Percentiles rank a stretch among this genome's conserved stretches.
phyloP scores from a whole-genome alignment of 2,329 filamentous ascomycete genomes.

The Coniochaeta pulveracea region DNA sequence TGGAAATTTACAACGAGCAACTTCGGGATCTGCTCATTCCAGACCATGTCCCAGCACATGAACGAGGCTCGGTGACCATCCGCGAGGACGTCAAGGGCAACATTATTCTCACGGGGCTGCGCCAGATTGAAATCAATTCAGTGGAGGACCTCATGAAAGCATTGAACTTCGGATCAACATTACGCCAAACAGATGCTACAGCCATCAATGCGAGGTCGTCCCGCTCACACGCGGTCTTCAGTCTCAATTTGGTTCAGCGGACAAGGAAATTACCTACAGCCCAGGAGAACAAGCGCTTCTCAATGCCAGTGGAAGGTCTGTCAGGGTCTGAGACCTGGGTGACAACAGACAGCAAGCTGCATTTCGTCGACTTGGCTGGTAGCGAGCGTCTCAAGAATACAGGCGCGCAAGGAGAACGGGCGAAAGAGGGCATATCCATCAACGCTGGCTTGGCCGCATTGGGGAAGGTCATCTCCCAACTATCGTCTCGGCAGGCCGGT shows the following conservation, averaged over 20 bases:
- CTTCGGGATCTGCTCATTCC: slow-evolving; percentile 80
- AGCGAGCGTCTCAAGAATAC: slow-evolving; percentile 97
- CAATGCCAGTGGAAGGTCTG: slow-evolving; percentile 74
- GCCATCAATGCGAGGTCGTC: slow-evolving; percentile 97
- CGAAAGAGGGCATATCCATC: slow-evolving; percentile 94
- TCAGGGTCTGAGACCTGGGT: slow-evolving; percentile 58
- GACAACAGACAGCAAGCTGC: slow-evolving; percentile 93
- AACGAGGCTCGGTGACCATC: slow-evolving; percentile 75
- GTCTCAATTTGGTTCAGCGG: slow-evolving; percentile 82
- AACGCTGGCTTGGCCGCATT: slow-evolving; percentile 90
- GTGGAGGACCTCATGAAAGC: slow-evolving; percentile 84
- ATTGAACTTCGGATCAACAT: slow-evolving; percentile 83
- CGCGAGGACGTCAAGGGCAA: slow-evolving; percentile 91
- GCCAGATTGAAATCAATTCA: slow-evolving; percentile 79
- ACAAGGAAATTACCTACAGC: slow-evolving; percentile 46
- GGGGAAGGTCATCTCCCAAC: slow-evolving; percentile 95
- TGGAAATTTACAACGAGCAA: slow-evolving; percentile 97
- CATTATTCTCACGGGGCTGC: slow-evolving; percentile 84
- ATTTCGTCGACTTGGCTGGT: slow-evolving; percentile 95
- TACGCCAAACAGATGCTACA: slow-evolving; percentile 93
- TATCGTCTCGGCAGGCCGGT: slow-evolving; percentile 78
- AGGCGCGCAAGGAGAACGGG: slow-evolving; percentile 84
- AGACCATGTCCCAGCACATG: slow-evolving; percentile 55
- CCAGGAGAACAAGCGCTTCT: slow-evolving; percentile 71
- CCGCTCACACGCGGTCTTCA: slow-evolving; percentile 94